Evolutionary conservation across 2,329 filamentous ascomycete genomes (phyloP).

Genomic region (Xylogone sp.): DNA sequence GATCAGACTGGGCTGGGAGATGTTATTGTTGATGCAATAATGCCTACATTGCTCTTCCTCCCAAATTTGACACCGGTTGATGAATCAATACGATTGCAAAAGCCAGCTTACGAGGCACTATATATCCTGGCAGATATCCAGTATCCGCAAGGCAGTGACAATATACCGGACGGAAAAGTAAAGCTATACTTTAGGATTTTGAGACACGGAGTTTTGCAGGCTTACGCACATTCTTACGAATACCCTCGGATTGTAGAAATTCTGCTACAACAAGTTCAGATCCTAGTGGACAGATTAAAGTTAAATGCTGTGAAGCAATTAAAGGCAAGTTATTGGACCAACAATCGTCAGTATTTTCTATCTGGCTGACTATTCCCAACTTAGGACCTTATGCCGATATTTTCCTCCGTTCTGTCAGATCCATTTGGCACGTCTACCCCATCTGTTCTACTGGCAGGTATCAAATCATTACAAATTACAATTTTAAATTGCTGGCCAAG

Average conservation of each 20-base stretch:
- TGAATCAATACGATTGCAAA: slow-evolving; percentile 64
- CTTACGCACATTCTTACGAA: slow-evolving; percentile 54
- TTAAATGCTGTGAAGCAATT: slow-evolving; percentile 65
- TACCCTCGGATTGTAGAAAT: slow-evolving; percentile 53
- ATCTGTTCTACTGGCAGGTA: slow-evolving; percentile 45
- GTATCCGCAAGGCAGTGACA: slow-evolving; percentile 10
- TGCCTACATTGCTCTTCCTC: slow-evolving; percentile 71
- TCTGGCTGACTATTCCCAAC: not conserved
- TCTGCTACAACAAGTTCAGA: slow-evolving; percentile 47
- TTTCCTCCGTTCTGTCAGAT: slow-evolving; percentile 62
- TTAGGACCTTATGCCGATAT: slow-evolving; percentile 66
- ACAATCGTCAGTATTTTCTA: too few species aligned
- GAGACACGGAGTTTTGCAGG: slow-evolving; percentile 51
- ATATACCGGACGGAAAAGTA: slow-evolving; percentile 18
- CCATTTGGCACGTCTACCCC: slow-evolving; percentile 59
- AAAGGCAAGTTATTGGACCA: slow-evolving; percentile 46
- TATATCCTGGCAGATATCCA: slow-evolving; percentile 44
- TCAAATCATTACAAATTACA: slow-evolving; percentile 48
- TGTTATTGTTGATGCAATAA: slow-evolving; percentile 66
- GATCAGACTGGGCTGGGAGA: slow-evolving; percentile 59
- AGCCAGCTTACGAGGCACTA: slow-evolving; percentile 63
- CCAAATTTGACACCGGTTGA: slow-evolving; percentile 72
- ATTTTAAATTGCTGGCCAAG: slow-evolving; percentile 68
- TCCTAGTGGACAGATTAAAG: slow-evolving; percentile 53
- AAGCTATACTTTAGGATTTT: slow-evolving; percentile 50